phyloP scores from a whole-genome alignment of 495 filamentous ascomycete genomes.

The Glarea lozoyensis region DNA sequence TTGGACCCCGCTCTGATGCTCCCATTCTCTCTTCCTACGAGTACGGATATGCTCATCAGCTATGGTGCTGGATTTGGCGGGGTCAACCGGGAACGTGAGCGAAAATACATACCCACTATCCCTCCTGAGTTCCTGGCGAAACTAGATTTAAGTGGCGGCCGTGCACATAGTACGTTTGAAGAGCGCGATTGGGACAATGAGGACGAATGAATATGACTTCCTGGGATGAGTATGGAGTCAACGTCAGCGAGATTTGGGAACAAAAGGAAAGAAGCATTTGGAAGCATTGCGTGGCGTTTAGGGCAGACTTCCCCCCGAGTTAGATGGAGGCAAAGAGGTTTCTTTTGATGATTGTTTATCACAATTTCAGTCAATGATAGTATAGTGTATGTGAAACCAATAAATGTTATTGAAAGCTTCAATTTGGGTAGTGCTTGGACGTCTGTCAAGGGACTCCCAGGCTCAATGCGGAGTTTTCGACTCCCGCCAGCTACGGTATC shows the following conservation, averaged over 20 bases:
- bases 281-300: constrained; percentile 7
- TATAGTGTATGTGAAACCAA: no score
- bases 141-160: constrained; percentile 47
- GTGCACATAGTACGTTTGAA: constrained; percentile 10
- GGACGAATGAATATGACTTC: constrained; percentile 10
- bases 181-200: constrained; percentile 23
- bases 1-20: constrained; percentile 88
- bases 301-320: no score
- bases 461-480: no score
- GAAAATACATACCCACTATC: constrained; percentile 94
- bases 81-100: constrained; percentile 79
- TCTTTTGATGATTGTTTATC: no score
- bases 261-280: constrained; percentile 3
- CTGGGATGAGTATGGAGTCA: background rate
- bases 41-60: constrained; percentile 92
- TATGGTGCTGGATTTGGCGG: constrained; percentile 95
- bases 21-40: constrained; percentile 88
- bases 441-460: no score
- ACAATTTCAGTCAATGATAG: no score
- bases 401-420: no score
- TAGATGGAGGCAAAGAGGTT: no score
- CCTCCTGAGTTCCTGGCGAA: constrained; percentile 88
- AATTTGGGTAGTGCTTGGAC: no score
- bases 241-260: background rate
- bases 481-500: no score